phyloP scores from a whole-genome alignment of 2,329 filamentous ascomycete species.

The Diaporthe sp. region DNA sequence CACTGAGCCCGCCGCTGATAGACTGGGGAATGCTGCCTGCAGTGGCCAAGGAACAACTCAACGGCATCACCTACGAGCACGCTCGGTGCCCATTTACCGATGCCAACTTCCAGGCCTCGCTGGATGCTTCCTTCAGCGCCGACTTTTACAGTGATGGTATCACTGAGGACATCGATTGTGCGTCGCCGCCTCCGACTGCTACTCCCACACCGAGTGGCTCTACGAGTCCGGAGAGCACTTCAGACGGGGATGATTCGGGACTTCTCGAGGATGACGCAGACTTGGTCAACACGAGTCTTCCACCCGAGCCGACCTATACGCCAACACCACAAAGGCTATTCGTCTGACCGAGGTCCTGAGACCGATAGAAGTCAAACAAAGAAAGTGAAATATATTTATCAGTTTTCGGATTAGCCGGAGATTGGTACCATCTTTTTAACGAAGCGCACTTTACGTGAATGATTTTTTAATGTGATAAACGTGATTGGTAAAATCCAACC shows the following conservation, averaged over 20 bases:
- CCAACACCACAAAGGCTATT: conserved; percentile 3
- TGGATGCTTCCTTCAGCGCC: not conserved
- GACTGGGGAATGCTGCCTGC: conserved; percentile 2
- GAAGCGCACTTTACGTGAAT: not conserved
- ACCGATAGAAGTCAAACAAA: not conserved
- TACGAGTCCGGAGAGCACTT: not conserved
- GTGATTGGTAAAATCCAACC: not conserved
- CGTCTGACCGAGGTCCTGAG: not conserved
- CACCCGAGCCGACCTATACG: not conserved
- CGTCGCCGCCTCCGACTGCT: not conserved
- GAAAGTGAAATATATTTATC: not conserved
- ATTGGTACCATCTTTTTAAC: not conserved
- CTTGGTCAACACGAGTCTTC: not conserved
- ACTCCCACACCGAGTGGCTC: not conserved
- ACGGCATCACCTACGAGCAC: conserved; percentile 11
- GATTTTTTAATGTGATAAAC: not conserved
- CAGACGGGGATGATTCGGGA: conserved; percentile 4
- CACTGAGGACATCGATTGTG: not conserved
- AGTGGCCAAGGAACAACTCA: not conserved
- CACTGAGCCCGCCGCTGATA: not conserved
- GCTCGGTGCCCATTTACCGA: not conserved
- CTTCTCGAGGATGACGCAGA: not conserved
- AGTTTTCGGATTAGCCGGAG: not conserved
- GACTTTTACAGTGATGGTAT: not conserved
- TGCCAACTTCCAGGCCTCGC: conserved; percentile 1